A percentile compares a stretch with the other conserved stretches of the same genome.
Evolutionary conservation across 2,329 filamentous ascomycete genomes (phyloP).

Genomic region (Neospermospora avenae): DNA sequence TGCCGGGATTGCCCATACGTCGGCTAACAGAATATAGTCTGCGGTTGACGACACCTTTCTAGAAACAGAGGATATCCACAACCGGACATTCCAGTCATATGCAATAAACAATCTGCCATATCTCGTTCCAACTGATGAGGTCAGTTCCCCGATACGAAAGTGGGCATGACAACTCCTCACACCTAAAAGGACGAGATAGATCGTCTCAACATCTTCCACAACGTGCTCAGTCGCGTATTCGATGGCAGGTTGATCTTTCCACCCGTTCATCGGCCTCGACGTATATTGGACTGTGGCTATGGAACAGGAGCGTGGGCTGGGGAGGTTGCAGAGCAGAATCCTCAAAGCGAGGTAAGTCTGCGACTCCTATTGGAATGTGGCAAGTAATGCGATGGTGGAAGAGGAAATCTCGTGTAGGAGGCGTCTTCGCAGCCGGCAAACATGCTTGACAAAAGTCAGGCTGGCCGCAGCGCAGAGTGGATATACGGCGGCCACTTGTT

Average conservation of each 20-base stretch:
- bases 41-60: slow-evolving; percentile 55
- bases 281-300: slow-evolving; percentile 70
- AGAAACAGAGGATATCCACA: slow-evolving; percentile 57
- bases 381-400: too few species aligned
- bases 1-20: not conserved
- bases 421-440: not conserved
- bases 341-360: slow-evolving; percentile 57
- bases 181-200: slow-evolving; percentile 53
- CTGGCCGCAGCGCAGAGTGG: not conserved
- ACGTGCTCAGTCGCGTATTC: slow-evolving; percentile 60
- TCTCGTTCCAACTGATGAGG: slow-evolving; percentile 69
- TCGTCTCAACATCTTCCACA: slow-evolving; percentile 61
- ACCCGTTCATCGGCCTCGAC: slow-evolving; percentile 52
- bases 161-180: not conserved
- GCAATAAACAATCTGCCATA: slow-evolving; percentile 62
- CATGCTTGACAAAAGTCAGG: not conserved
- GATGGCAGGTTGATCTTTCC: slow-evolving; percentile 68
- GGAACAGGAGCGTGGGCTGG: slow-evolving; percentile 69
- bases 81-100: slow-evolving; percentile 65
- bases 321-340: slow-evolving; percentile 62
- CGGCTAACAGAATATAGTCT: slow-evolving; percentile 19
- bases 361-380: not conserved
- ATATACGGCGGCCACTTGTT: not conserved
- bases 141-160: slow-evolving; percentile 36
- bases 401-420: not conserved